These are phyloP conservation scores for Phascolomyces articulosus DNA, from an alignment of 371 early-diverging fungal species.

Conservation along the genomic window DNA sequence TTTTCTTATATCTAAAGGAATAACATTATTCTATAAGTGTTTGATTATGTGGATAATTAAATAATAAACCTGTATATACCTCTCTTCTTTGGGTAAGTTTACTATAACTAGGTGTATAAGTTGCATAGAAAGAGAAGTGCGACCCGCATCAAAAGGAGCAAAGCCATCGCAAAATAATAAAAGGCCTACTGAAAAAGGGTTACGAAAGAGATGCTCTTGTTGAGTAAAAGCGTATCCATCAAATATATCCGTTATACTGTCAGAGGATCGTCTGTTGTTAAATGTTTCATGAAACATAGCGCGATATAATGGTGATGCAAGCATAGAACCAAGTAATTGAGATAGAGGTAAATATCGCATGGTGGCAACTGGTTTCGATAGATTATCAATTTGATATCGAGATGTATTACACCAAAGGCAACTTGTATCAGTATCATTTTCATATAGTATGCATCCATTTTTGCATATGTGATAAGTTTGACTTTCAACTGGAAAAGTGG, in stretches of 20 bases:
- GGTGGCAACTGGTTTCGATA: background rate
- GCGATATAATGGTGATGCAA: background rate
- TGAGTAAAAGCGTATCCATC: slow-evolving; percentile 7
- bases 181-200: background rate
- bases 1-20: background rate
- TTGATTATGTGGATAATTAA: too few relatives aligned
- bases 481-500: background rate
- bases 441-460: slow-evolving; percentile 6
- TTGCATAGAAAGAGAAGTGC: background rate
- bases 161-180: background rate
- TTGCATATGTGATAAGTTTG: background rate
- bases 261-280: background rate
- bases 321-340: slow-evolving; percentile 5
- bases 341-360: slow-evolving; percentile 4
- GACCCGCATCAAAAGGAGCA: background rate
- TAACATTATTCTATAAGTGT: too few relatives aligned
- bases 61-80: background rate
- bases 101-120: background rate
- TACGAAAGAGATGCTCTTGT: background rate
- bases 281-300: slow-evolving; percentile 1
- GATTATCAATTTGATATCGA: background rate
- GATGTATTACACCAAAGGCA: background rate
- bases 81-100: background rate
- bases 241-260: background rate
- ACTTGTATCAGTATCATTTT: background rate